Conservation (phyloP, 768 basidiomycete species). For the Pseudohyphozyma bogoriensis region DNA sequence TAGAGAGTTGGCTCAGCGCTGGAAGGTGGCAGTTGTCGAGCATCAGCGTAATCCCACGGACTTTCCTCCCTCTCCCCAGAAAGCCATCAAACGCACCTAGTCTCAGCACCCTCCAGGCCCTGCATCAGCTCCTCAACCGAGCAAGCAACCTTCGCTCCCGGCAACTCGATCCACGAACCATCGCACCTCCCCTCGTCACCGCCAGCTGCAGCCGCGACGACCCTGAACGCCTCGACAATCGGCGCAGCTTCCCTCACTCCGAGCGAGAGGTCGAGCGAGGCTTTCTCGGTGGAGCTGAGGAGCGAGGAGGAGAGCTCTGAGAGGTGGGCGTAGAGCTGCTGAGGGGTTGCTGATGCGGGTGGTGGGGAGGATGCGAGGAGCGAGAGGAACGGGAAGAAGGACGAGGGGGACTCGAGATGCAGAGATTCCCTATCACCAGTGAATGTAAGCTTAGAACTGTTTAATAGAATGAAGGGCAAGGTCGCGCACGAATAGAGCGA, state of each 20-base stretch:
- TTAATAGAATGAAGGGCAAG: background rate
- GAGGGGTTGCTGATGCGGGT: constrained; percentile 9
- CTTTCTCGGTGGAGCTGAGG: constrained; percentile 35
- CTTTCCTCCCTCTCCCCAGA: no score
- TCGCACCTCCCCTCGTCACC: no score
- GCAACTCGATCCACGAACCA: no score
- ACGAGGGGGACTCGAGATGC: constrained; percentile 56
- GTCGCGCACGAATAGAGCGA: background rate
- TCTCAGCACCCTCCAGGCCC: constrained; percentile 42
- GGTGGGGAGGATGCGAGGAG: constrained; percentile 45
- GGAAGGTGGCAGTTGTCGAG: constrained; percentile 36
- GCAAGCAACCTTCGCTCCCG: no score
- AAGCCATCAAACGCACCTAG: no score
- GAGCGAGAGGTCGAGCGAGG: background rate
- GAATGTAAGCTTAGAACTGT: background rate
- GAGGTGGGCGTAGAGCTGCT: constrained; percentile 31
- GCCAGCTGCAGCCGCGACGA: no score
- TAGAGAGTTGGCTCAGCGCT: constrained; percentile 42
- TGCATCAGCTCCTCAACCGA: constrained; percentile 11
- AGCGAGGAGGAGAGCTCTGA: constrained; percentile 37
- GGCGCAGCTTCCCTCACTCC: no score
- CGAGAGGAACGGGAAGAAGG: constrained; percentile 68
- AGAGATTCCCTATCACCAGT: constrained; percentile 60
- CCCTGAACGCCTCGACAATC: no score
- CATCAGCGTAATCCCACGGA: no score